Conservation (phyloP, 2,329 filamentous ascomycete species). For the Microdochium paspali region DNA sequence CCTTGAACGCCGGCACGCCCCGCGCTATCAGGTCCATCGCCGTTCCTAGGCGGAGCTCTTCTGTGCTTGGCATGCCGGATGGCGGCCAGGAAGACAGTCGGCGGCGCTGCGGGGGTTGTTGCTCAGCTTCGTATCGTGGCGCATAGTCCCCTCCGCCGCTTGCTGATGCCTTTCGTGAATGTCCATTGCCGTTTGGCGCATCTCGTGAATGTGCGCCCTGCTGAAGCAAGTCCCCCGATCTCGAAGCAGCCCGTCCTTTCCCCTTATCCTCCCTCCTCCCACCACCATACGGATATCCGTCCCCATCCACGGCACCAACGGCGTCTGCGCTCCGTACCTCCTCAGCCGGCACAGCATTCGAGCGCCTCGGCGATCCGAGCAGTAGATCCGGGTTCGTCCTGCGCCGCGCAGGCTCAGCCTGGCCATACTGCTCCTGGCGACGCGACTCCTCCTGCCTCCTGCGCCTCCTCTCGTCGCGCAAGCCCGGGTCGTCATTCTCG, state of each 20-base stretch:
- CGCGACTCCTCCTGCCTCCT: not conserved
- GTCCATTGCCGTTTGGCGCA: not conserved
- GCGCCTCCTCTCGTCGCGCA: not conserved
- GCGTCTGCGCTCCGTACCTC: not conserved
- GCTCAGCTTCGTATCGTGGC: not conserved
- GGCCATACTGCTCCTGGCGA: not conserved
- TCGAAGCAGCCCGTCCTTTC: not conserved
- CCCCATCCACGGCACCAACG: not conserved
- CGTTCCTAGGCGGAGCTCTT: slow-evolving; percentile 41
- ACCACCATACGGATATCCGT: not conserved
- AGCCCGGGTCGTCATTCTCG: not conserved
- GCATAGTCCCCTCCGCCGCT: slow-evolving; percentile 17
- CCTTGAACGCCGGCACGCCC: slow-evolving; percentile 47
- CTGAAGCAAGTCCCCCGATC: not conserved
- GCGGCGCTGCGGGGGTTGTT: not conserved
- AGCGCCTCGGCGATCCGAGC: not conserved
- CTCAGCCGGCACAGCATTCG: not conserved
- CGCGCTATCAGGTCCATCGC: slow-evolving; percentile 49
- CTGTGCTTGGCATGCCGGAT: slow-evolving; percentile 33
- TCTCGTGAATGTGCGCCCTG: not conserved
- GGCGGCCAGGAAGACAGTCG: slow-evolving; percentile 48
- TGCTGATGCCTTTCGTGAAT: not conserved
- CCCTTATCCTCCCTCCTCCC: not conserved
- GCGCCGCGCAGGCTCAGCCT: not conserved
- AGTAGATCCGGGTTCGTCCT: not conserved